Evolutionary conservation across 1,284 basidiomycete species (phyloP).

Genomic region (Melampsora americana): DNA sequence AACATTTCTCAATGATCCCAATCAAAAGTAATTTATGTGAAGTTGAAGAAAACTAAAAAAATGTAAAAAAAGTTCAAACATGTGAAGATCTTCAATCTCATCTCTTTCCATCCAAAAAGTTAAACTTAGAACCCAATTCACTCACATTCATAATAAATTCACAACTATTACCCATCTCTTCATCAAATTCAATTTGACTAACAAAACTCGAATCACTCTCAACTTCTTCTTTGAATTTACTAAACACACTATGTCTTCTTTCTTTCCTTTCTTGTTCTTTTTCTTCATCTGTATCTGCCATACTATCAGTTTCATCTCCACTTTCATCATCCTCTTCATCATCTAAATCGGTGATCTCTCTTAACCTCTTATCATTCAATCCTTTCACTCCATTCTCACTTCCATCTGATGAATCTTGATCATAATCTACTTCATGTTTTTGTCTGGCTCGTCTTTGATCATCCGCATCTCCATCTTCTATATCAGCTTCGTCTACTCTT

Average conservation of each 20-base stretch:
- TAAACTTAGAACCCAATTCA: too few species aligned
- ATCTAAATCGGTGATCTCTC: constrained; percentile 49
- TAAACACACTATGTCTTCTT: constrained; percentile 49
- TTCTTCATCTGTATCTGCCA: constrained; percentile 59
- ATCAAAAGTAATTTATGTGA: constrained; percentile 86
- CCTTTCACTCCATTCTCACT: constrained; percentile 45
- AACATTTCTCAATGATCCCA: constrained; percentile 81
- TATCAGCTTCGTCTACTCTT: constrained; percentile 48
- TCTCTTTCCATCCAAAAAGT: too few species aligned
- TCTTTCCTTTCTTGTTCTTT: constrained; percentile 63
- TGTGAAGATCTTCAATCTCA: too few species aligned
- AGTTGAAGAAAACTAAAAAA: constrained; percentile 59
- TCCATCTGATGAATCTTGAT: constrained; percentile 61
- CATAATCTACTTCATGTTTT: constrained; percentile 67
- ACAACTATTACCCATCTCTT: constrained; percentile 26
- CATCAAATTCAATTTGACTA: constrained; percentile 36
- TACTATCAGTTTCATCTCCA: constrained; percentile 61
- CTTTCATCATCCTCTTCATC: constrained; percentile 50
- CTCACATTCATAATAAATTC: constrained; percentile 39
- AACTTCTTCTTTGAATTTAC: constrained; percentile 49
- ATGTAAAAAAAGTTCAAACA: constrained; percentile 63
- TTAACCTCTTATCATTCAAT: constrained; percentile 59
- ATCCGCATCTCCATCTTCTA: constrained; percentile 71
- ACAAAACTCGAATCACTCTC: constrained; percentile 27
- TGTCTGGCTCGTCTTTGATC: constrained; percentile 64